Evolutionary conservation across 1,284 basidiomycete species (phyloP), one percentile per base, ranked within the genome.

Genomic region (Pseudozyma flocculosa): DNA sequence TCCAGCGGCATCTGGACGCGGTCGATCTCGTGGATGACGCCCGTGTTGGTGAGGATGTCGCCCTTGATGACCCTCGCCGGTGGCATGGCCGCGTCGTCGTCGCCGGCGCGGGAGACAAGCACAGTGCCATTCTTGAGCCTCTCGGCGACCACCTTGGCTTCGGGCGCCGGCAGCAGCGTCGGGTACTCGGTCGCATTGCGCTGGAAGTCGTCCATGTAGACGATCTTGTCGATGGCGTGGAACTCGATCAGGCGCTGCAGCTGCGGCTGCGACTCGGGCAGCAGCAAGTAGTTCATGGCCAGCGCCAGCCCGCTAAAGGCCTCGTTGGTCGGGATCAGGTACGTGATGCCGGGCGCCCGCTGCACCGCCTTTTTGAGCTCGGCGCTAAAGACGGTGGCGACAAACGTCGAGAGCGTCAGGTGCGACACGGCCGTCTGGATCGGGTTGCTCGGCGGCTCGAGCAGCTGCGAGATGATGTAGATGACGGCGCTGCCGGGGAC

Each of bases 301-400:
- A 98, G 83, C 7, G 95, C 95, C 3, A 97, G 83, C 2, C 86
- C 84, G 60, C 85, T 85, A 81, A 96, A 99, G 0, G 92, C 95
- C 24, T 82, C 79, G 73, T 98, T 97, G 39, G 85, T 86, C 0
- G 95, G 95, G 22, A 95, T 86, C 40, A 99, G 84, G 59, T 92
- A 85, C 1, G 91, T 89, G 4, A 88, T 87, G 10, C 84, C 85
- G 0, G 89, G 86, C 18, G 84, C 63, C 9, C 60, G 45, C 43
- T 70, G 68, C 23, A 73, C 48, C 1, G 54, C 48, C 19, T 55
- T 58, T 42, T 71, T 65, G 22, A 72, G 48, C 23, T 68, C 69
- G 14, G 72, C 62, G 34, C 63, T 68, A 3, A 90, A 88, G 0
- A 72, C 54, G 30, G 72, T 63, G 2, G 92, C 91, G 38, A 97